A percentile compares a stretch with the other conserved stretches of the same genome.
Evolutionary conservation across 208 protist genomes (phyloP).

Genomic region (Trypanosoma scelopori): DNA sequence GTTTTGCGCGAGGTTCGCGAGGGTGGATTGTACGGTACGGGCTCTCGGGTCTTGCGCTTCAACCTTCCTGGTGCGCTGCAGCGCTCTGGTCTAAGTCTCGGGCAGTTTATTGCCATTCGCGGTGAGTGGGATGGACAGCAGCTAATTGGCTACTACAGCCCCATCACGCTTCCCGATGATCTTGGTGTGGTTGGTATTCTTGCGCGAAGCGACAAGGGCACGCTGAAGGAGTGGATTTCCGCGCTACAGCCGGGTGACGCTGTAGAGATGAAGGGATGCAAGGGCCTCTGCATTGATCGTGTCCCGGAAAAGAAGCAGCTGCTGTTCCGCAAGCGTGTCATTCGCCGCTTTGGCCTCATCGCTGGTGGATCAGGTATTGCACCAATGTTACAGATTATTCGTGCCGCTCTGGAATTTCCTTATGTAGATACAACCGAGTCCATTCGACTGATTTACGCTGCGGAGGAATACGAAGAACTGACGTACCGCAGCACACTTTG

Average conservation of each 20-base stretch:
- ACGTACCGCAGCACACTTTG: conserved; percentile 54
- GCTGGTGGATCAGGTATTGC: conserved; percentile 68
- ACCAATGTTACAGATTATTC: conserved; percentile 82
- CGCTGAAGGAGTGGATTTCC: conserved; percentile 62
- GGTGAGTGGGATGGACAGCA: conserved; percentile 52
- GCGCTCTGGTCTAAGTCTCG: conserved; percentile 50
- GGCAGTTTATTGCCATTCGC: conserved; percentile 67
- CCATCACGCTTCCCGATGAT: conserved; percentile 65
- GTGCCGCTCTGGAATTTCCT: conserved; percentile 46
- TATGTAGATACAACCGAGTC: conserved; percentile 53
- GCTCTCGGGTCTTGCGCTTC: conserved; percentile 62
- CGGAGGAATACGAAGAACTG: conserved; percentile 50
- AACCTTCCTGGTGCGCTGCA: conserved; percentile 62
- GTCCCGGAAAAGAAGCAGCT: conserved; percentile 48
- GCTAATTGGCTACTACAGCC: conserved; percentile 65
- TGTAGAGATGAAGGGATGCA: conserved; percentile 66
- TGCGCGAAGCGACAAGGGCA: conserved; percentile 61
- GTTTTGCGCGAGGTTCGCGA: conserved; percentile 49
- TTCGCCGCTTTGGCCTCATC: conserved; percentile 57
- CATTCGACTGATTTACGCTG: conserved; percentile 61
- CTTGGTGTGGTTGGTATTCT: conserved; percentile 50
- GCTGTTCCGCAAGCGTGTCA: conserved; percentile 35
- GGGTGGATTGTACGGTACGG: conserved; percentile 51
- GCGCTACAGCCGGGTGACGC: conserved; percentile 61
- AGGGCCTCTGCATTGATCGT: conserved; percentile 49